phyloP scores from a whole-genome alignment of 179 eudicot genomes.

The Nepenthes alata region DNA sequence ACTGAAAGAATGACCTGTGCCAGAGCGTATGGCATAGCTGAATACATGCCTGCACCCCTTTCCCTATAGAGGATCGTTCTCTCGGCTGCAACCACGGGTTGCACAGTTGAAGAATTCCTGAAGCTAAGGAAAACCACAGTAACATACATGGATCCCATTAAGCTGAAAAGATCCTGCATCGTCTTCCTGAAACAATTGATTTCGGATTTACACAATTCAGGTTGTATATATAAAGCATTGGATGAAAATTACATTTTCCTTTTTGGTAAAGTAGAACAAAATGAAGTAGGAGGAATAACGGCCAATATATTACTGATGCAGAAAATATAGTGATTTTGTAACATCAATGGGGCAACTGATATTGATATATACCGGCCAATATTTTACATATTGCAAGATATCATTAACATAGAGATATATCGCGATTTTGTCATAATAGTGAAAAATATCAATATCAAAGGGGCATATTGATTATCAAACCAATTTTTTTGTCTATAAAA shows the following conservation, averaged over 20 bases:
- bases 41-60: slow-evolving; percentile 37
- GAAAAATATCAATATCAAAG: too few species aligned
- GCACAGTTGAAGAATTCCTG: slow-evolving; percentile 22
- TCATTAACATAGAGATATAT: too few species aligned
- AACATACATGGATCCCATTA: slow-evolving; percentile 27
- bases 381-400: too few species aligned
- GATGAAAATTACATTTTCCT: too few species aligned
- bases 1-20: slow-evolving; percentile 15
- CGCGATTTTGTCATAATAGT: too few species aligned
- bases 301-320: background rate
- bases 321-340: too few species aligned
- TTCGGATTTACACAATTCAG: too few species aligned
- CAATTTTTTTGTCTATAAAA: too few species aligned
- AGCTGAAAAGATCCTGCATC: slow-evolving; percentile 21
- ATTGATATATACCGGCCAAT: too few species aligned
- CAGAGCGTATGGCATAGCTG: slow-evolving; percentile 28
- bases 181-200: slow-evolving; percentile 11
- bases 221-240: too few species aligned
- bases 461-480: too few species aligned
- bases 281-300: background rate
- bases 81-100: slow-evolving; percentile 31
- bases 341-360: too few species aligned
- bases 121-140: slow-evolving; percentile 22
- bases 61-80: slow-evolving; percentile 36
- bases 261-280: background rate